phyloP scores from a whole-genome alignment of 495 filamentous ascomycete species.

The Neurospora sp. region DNA sequence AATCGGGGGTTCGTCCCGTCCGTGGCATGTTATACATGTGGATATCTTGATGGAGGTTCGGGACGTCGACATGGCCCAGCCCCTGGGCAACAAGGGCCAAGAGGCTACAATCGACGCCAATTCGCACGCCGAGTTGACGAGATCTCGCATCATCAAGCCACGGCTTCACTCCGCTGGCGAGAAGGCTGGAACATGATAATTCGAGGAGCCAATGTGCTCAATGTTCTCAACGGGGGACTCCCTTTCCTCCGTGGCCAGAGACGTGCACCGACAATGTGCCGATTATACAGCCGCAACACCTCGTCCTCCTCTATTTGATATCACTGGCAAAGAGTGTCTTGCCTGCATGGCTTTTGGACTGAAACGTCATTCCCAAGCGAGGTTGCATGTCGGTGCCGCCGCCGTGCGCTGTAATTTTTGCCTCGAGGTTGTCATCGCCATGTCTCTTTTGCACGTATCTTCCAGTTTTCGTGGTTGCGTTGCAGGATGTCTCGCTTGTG shows the following conservation, averaged over 20 bases:
- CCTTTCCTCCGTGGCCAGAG: not conserved
- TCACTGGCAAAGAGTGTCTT: not conserved
- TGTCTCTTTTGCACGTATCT: not conserved
- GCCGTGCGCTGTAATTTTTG: not conserved
- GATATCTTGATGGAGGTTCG: not conserved
- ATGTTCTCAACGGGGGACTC: not conserved
- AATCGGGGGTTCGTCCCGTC: not conserved
- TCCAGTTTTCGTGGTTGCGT: not conserved
- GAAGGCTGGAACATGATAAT: not conserved
- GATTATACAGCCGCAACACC: not conserved
- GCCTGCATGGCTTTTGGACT: not conserved
- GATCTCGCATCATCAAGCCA: not conserved
- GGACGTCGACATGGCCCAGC: not conserved
- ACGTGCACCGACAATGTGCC: not conserved
- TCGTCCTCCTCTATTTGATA: not conserved
- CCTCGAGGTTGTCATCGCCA: not conserved
- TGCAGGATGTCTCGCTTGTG: not conserved
- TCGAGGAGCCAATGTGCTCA: not conserved
- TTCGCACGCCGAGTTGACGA: not conserved
- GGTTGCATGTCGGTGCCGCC: not conserved
- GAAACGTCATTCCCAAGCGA: not conserved
- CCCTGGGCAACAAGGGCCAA: not conserved
- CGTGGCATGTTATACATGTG: not conserved
- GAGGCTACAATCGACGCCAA: not conserved
- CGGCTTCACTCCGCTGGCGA: not conserved